Conservation (phyloP, 495 filamentous ascomycete genomes). For the Friedmanniomyces simplex region DNA sequence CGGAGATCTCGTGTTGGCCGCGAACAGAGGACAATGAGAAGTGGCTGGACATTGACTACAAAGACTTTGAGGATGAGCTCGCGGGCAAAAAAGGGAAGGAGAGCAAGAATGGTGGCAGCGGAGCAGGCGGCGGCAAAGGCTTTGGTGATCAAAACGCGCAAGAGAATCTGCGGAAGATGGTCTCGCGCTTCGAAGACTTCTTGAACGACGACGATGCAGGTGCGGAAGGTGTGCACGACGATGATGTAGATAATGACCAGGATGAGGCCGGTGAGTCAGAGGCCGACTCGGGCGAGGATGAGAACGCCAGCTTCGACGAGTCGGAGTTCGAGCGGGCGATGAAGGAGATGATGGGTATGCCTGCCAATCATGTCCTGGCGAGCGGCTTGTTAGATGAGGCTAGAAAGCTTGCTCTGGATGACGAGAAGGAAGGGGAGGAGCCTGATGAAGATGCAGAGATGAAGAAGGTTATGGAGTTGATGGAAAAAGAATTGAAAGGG, state of each 20-base stretch:
- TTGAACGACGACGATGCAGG: conserved; percentile 77
- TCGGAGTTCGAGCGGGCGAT: conserved; percentile 77
- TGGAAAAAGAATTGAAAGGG: conserved; percentile 71
- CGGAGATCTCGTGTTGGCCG: conserved; percentile 63
- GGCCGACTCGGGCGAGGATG: conserved; percentile 53
- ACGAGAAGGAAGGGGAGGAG: conserved; percentile 21
- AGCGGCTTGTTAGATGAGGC: conserved; percentile 32
- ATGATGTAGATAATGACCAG: conserved; percentile 58
- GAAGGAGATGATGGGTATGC: conserved; percentile 90
- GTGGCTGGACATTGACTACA: conserved; percentile 90
- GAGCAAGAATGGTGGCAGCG: conserved; percentile 18
- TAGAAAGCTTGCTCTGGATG: conserved; percentile 29
- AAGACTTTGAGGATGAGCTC: conserved; percentile 77
- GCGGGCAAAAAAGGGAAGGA: conserved; percentile 34
- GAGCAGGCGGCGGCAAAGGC: conserved; percentile 19
- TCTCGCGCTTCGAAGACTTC: conserved; percentile 85
- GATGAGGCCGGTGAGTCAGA: conserved; percentile 39
- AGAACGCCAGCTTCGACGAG: conserved; percentile 71
- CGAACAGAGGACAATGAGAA: conserved; percentile 63
- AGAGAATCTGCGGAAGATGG: conserved; percentile 78
- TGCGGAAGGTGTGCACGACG: conserved; percentile 60
- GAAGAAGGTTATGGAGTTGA: conserved; percentile 56
- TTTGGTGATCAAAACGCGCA: conserved; percentile 77
- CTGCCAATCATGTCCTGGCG: conserved; percentile 30
- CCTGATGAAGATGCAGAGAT: conserved; percentile 53